A percentile compares a stretch with the other conserved stretches of the same genome.
phyloP scores from a whole-genome alignment of 2,329 filamentous ascomycete genomes.

The Didymellaceae sp. region DNA sequence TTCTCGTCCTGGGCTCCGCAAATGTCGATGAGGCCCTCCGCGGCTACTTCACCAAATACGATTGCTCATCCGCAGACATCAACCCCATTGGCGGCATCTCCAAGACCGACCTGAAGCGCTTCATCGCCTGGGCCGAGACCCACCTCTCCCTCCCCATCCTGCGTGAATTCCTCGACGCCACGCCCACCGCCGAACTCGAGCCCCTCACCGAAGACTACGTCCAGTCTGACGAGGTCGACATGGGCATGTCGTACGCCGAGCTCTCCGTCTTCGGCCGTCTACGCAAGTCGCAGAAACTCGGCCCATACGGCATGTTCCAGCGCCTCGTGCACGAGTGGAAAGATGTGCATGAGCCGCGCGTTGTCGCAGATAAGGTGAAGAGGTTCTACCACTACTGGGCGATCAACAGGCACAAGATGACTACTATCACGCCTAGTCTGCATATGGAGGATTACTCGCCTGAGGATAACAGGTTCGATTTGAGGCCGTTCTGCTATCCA shows the following conservation, averaged over 20 bases:
- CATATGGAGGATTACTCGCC: conserved; percentile 58
- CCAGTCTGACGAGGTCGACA: conserved; percentile 64
- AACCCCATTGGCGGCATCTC: conserved; percentile 67
- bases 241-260: conserved; percentile 58
- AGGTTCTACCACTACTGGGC: conserved; percentile 53
- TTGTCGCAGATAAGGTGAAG: conserved; percentile 56
- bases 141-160: conserved; percentile 70
- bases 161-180: conserved; percentile 64
- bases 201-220: conserved; percentile 69
- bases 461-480: conserved; percentile 66
- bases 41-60: conserved; percentile 74
- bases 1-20: conserved; percentile 71
- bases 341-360: conserved; percentile 47
- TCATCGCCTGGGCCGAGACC: conserved; percentile 65
- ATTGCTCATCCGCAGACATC: conserved; percentile 58
- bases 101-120: conserved; percentile 74
- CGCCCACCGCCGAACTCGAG: conserved; percentile 60
- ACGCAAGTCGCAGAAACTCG: conserved; percentile 57
- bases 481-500: conserved; percentile 53
- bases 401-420: conserved; percentile 35
- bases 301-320: conserved; percentile 62
- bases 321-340: conserved; percentile 60
- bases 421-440: conserved; percentile 35
- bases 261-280: conserved; percentile 60
- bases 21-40: conserved; percentile 62